These are phyloP conservation scores for Martensiomyces pterosporus DNA, from an alignment of 192 early-diverging fungal species.

Conservation along the genomic window DNA sequence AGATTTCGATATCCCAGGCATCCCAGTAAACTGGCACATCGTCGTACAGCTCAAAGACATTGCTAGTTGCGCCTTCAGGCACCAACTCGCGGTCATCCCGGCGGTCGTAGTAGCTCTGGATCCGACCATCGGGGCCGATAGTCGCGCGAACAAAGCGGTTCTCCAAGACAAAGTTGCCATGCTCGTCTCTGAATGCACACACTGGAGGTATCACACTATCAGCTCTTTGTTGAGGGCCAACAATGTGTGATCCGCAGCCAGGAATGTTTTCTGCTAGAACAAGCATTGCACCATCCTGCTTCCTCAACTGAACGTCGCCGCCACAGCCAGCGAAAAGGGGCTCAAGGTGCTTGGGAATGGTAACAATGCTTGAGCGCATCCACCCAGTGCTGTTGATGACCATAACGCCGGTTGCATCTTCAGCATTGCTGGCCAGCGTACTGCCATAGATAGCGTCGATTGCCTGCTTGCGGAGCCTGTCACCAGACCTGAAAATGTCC, in stretches of 20 bases:
- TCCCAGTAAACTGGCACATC: constrained; percentile 88
- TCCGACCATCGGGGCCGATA: constrained; percentile 67
- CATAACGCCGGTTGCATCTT: constrained; percentile 19
- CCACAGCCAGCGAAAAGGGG: not conserved
- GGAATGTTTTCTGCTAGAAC: constrained; percentile 27
- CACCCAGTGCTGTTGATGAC: constrained; percentile 64
- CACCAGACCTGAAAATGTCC: constrained; percentile 29
- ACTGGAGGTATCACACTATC: not conserved
- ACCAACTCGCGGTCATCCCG: constrained; percentile 47
- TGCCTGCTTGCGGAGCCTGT: constrained; percentile 42
- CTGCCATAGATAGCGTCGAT: constrained; percentile 36
- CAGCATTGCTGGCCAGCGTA: not conserved
- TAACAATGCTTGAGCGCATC: constrained; percentile 61
- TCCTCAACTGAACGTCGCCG: constrained; percentile 12
- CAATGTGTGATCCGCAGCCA: constrained; percentile 8
- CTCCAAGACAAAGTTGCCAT: constrained; percentile 55
- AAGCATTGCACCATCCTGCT: constrained; percentile 2
- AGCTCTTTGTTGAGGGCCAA: not conserved
- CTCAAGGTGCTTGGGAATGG: constrained; percentile 50
- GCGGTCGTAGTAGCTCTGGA: constrained; percentile 62
- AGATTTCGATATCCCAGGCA: constrained; percentile 85
- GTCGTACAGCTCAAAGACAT: constrained; percentile 79
- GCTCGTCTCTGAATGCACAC: constrained; percentile 4
- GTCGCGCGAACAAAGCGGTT: constrained; percentile 65
- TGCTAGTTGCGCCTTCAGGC: constrained; percentile 56